These are phyloP conservation scores for Arthrobotrys sphaeroides DNA, from an alignment of 2,329 filamentous ascomycete species.

Conservation along the genomic window DNA sequence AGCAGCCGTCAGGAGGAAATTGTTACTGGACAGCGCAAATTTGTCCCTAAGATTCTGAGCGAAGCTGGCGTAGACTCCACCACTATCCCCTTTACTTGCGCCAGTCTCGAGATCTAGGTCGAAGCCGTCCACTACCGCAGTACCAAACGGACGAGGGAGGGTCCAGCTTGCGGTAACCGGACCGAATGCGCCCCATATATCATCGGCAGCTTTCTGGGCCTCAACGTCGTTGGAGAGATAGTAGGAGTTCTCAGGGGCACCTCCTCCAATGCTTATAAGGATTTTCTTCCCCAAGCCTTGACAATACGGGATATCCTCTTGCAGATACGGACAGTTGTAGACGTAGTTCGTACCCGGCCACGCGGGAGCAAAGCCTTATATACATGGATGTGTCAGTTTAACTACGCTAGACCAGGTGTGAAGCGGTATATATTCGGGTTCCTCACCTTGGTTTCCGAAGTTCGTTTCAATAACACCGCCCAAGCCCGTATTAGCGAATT, in stretches of 20 bases:
- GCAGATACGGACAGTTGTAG: constrained; percentile 61
- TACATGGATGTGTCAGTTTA: background rate
- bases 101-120: constrained; percentile 61
- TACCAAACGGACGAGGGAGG: constrained; percentile 64
- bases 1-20: constrained; percentile 59
- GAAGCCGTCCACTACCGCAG: constrained; percentile 66
- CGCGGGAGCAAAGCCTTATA: constrained; percentile 19
- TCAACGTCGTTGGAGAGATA: constrained; percentile 56
- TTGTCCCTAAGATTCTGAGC: constrained; percentile 58
- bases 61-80: constrained; percentile 17
- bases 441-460: constrained; percentile 59
- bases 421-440: constrained; percentile 63
- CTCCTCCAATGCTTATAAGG: constrained; percentile 64
- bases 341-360: constrained; percentile 32
- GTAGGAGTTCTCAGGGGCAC: constrained; percentile 58
- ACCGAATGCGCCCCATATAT: constrained; percentile 65
- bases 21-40: constrained; percentile 59
- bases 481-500: constrained; percentile 60
- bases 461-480: constrained; percentile 62
- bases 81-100: constrained; percentile 18
- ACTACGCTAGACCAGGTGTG: background rate
- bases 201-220: constrained; percentile 62
- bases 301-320: constrained; percentile 63
- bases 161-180: constrained; percentile 14
- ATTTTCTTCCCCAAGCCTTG: constrained; percentile 63